Conservation (phyloP, 352 stramenopile genomes). For the Phytopythium helicoides region DNA sequence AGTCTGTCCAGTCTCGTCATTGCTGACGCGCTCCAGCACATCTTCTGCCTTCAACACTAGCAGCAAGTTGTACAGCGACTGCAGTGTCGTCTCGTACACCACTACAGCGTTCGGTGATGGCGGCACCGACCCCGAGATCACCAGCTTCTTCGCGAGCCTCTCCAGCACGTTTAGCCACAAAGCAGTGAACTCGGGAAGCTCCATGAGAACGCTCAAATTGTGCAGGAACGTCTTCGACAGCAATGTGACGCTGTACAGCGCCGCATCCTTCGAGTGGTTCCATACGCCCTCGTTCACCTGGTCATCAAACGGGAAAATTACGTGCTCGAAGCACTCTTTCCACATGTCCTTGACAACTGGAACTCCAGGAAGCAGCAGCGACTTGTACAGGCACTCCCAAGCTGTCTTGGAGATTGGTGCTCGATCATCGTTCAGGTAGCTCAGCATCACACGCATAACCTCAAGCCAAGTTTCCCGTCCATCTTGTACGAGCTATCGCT, state of each 20-base stretch:
- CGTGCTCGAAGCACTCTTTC: slow-evolving; percentile 83
- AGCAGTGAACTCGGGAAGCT: slow-evolving; percentile 58
- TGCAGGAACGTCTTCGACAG: slow-evolving; percentile 88
- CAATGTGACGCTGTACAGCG: slow-evolving; percentile 80
- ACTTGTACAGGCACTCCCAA: slow-evolving; percentile 85
- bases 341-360: slow-evolving; percentile 71
- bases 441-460: slow-evolving; percentile 86
- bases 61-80: slow-evolving; percentile 85
- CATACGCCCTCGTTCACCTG: slow-evolving; percentile 62
- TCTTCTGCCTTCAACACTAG: slow-evolving; percentile 80
- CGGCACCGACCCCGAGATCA: slow-evolving; percentile 16
- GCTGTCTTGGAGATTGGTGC: slow-evolving; percentile 73
- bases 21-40: slow-evolving; percentile 55
- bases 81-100: slow-evolving; percentile 84
- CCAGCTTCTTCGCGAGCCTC: slow-evolving; percentile 70
- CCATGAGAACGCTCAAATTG: slow-evolving; percentile 71
- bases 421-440: slow-evolving; percentile 79
- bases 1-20: slow-evolving; percentile 37
- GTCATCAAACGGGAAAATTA: slow-evolving; percentile 88
- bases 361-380: slow-evolving; percentile 66
- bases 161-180: slow-evolving; percentile 80
- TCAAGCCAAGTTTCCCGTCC: slow-evolving; percentile 75
- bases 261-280: slow-evolving; percentile 55
- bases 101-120: slow-evolving; percentile 48
- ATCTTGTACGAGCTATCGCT: slow-evolving; percentile 75